These are phyloP conservation scores for Beauveria australis DNA, from an alignment of 2,329 filamentous ascomycete genomes.

Conservation along the genomic window DNA sequence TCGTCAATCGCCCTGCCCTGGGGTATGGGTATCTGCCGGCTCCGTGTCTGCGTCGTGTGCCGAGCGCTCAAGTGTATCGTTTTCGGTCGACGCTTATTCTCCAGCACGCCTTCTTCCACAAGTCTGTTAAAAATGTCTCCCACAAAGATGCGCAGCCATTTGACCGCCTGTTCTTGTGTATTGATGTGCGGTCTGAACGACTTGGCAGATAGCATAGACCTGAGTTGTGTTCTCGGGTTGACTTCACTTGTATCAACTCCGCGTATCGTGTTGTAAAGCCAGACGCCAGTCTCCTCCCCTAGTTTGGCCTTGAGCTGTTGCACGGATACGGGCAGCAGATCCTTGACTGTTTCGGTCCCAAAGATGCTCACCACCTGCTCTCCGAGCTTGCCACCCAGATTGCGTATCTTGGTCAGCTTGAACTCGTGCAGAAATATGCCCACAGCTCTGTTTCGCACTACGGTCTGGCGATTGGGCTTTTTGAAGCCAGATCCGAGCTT, in stretches of 20 bases:
- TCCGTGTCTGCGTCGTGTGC: conserved; percentile 63
- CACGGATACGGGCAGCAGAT: conserved; percentile 63
- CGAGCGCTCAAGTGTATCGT: conserved; percentile 80
- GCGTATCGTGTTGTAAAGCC: conserved; percentile 78
- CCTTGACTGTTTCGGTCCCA: conserved; percentile 68
- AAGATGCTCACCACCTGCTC: conserved; percentile 78
- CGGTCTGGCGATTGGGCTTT: conserved; percentile 90
- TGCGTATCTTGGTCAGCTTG: conserved; percentile 92
- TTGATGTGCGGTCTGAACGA: conserved; percentile 83
- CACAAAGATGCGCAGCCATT: conserved; percentile 85
- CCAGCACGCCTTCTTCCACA: conserved; percentile 81
- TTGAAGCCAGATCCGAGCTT: conserved; percentile 87
- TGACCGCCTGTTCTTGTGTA: conserved; percentile 65
- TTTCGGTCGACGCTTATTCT: conserved; percentile 78
- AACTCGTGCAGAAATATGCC: conserved; percentile 71
- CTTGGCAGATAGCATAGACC: conserved; percentile 95
- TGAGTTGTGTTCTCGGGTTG: conserved; percentile 84
- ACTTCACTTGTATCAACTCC: conserved; percentile 85
- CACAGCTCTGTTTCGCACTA: conserved; percentile 81
- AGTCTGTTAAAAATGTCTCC: conserved; percentile 86
- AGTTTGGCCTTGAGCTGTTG: conserved; percentile 71
- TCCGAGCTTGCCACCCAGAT: conserved; percentile 89
- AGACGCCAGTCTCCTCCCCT: conserved; percentile 75
- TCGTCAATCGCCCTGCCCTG: conserved; percentile 68
- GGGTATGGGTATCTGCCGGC: conserved; percentile 69